A percentile compares a stretch with the other conserved stretches of the same genome.
phyloP scores from a whole-genome alignment of 208 protist genomes.

The Naegleria lovaniensis region DNA sequence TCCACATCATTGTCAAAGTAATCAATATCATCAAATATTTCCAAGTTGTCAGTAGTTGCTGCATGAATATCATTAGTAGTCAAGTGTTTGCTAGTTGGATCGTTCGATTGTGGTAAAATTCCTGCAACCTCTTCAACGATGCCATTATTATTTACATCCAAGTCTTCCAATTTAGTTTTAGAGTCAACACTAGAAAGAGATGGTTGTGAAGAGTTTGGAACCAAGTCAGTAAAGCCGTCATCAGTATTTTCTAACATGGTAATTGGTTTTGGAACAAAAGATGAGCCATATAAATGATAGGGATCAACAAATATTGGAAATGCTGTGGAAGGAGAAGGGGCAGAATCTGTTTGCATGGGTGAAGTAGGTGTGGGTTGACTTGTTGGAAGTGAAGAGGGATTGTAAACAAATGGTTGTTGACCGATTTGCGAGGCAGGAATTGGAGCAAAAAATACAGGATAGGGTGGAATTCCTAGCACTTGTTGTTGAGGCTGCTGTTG shows the following conservation, averaged over 20 bases:
- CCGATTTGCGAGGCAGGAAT: too few species aligned
- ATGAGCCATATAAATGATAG: not conserved
- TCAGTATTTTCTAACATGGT: constrained; percentile 3
- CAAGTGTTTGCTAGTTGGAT: not conserved
- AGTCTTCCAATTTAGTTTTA: not conserved
- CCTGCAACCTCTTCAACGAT: not conserved
- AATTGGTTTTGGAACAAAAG: not conserved
- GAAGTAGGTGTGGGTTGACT: not conserved
- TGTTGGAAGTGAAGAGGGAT: not conserved
- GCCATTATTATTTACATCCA: not conserved
- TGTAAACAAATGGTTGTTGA: not conserved
- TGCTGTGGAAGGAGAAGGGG: not conserved
- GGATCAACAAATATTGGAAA: not conserved
- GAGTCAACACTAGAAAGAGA: not conserved
- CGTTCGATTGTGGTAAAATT: not conserved
- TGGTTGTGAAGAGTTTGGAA: not conserved
- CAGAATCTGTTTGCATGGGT: not conserved
- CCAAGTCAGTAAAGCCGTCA: not conserved
- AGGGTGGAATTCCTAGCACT: not conserved
- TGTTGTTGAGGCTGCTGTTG: not conserved
- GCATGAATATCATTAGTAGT: not conserved
- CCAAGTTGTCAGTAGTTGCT: not conserved
- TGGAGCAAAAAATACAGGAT: too few species aligned
- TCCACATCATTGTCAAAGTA: not conserved
- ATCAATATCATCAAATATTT: not conserved